phyloP scores from a whole-genome alignment of 208 protist genomes.

The Borovskyia barvae region DNA sequence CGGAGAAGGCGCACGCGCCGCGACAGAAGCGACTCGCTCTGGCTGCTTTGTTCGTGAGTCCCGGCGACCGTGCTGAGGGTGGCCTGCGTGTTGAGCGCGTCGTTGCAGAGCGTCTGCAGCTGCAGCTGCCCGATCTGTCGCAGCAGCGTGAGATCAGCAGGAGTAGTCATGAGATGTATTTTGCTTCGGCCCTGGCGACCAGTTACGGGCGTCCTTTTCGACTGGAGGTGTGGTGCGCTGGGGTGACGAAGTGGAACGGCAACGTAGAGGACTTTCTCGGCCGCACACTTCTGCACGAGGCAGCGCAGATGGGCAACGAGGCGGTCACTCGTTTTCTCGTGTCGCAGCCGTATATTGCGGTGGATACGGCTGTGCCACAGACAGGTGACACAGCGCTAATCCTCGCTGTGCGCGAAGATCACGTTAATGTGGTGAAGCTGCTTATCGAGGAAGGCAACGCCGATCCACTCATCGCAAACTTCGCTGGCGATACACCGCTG shows the following conservation, averaged over 20 bases:
- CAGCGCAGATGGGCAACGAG: slow-evolving; percentile 47
- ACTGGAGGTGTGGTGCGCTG: slow-evolving; percentile 23
- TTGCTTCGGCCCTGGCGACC: slow-evolving; percentile 11
- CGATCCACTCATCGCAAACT: slow-evolving; percentile 22
- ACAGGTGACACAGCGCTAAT: slow-evolving; percentile 66
- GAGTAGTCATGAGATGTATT: slow-evolving; percentile 11
- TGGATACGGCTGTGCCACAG: slow-evolving; percentile 46
- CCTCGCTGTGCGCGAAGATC: slow-evolving; percentile 45
- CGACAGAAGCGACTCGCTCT: slow-evolving; percentile 36
- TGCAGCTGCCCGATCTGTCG: slow-evolving; percentile 56
- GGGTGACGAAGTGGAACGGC: slow-evolving; percentile 68
- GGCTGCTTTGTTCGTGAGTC: slow-evolving; percentile 62
- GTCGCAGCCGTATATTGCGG: slow-evolving; percentile 49
- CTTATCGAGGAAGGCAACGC: slow-evolving; percentile 45
- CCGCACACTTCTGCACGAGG: slow-evolving; percentile 76
- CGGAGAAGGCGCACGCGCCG: slow-evolving; percentile 1
- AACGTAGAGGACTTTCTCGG: slow-evolving; percentile 74
- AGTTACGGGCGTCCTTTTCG: slow-evolving; percentile 32
- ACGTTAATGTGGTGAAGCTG: slow-evolving; percentile 35
- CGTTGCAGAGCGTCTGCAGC: slow-evolving; percentile 57
- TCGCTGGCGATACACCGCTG: slow-evolving; percentile 52
- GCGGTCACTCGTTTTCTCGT: slow-evolving; percentile 56
- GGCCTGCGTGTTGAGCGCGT: slow-evolving; percentile 44
- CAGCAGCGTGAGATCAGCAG: slow-evolving; percentile 6
- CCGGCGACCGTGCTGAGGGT: slow-evolving; percentile 27